Evolutionary conservation across 1,284 basidiomycete genomes (phyloP), one percentile per base, ranked within the genome.

Genomic region (Papiliotrema nemorosa): DNA sequence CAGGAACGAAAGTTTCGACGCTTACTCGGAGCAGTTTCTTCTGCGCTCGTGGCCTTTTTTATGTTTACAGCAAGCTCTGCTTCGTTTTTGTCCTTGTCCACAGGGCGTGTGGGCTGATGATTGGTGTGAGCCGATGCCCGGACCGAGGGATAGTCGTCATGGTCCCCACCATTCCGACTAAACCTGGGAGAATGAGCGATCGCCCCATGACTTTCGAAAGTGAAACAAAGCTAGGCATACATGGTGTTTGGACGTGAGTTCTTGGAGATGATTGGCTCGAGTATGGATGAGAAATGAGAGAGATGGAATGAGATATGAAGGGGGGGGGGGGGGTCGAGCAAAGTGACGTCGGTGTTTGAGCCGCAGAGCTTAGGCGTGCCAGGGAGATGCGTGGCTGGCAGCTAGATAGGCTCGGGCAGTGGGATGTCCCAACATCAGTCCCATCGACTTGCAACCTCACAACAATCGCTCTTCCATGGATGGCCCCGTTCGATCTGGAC

Each of bases 51-150:
- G 2, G 92, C 93, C 74, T 97, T 97, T 81, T 97, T 97, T 73
- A 97, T 93, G 70, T 93, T 91, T 41, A 92, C 80, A 3, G 85
- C 84, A 20, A 97, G 82, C 72, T 97, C 93, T 47, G 84, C 80
- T 72, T 97, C 92, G 42, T 90, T 90, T 80, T 91, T 94, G 69
- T 96, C 92, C 79, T 88, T 92, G 79, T 97, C 92, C 25, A 97
- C 92, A 18, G 92, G 92, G 53, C 92, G 83, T 26, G 92, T 96
- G 25, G 91, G 92, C 76, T 89, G 90, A 72, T 94, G 90, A 22
- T 50, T 24, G 14, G 50, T 56, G 16, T 53, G 60, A 10, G 66
- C 63, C 13, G 64, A 56, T 7, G 63, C 63, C 27, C 64, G 48
- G 9, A 60, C 62, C 1, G 55, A 53, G 29, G 58, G 61, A 27